phyloP scores from a whole-genome alignment of 371 early-diverging fungal genomes.

The Massospora cicadina region DNA sequence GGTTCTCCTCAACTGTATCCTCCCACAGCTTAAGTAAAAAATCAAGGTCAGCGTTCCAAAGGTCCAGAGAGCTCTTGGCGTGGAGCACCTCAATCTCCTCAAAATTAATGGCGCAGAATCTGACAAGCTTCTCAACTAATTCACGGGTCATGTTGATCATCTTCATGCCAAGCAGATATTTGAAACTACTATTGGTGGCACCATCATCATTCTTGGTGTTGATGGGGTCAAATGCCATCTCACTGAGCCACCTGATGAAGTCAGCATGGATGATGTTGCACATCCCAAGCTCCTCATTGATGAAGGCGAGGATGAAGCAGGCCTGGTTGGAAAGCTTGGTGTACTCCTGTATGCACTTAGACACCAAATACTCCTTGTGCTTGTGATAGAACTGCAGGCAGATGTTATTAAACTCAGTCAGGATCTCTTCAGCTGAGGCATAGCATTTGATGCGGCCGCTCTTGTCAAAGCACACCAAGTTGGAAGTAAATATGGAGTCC shows the following conservation, averaged over 20 bases:
- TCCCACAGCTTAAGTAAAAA: constrained; percentile 15
- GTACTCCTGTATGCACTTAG: constrained; percentile 53
- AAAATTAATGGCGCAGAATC: constrained; percentile 49
- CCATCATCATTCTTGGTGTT: constrained; percentile 24
- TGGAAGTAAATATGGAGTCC: constrained; percentile 52
- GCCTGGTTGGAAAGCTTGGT: constrained; percentile 76
- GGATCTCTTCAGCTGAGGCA: constrained; percentile 56
- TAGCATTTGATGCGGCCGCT: constrained; percentile 85
- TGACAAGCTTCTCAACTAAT: constrained; percentile 63
- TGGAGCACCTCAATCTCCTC: constrained; percentile 50
- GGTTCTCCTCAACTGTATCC: background rate
- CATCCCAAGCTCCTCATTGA: constrained; percentile 63
- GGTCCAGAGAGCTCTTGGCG: constrained; percentile 45
- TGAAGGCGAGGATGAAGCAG: constrained; percentile 86
- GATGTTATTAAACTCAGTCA: constrained; percentile 83
- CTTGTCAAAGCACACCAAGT: constrained; percentile 96
- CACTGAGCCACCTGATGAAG: constrained; percentile 58
- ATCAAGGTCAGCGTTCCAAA: constrained; percentile 90
- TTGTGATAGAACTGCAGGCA: constrained; percentile 74
- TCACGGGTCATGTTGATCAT: constrained; percentile 86
- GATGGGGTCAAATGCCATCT: constrained; percentile 46
- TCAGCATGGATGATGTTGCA: constrained; percentile 74
- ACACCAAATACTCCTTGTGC: constrained; percentile 76
- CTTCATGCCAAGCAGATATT: constrained; percentile 90
- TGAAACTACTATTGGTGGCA: constrained; percentile 45